Evolutionary conservation across 2,329 filamentous ascomycete species (phyloP).

Genomic region (Venturia pyrina): DNA sequence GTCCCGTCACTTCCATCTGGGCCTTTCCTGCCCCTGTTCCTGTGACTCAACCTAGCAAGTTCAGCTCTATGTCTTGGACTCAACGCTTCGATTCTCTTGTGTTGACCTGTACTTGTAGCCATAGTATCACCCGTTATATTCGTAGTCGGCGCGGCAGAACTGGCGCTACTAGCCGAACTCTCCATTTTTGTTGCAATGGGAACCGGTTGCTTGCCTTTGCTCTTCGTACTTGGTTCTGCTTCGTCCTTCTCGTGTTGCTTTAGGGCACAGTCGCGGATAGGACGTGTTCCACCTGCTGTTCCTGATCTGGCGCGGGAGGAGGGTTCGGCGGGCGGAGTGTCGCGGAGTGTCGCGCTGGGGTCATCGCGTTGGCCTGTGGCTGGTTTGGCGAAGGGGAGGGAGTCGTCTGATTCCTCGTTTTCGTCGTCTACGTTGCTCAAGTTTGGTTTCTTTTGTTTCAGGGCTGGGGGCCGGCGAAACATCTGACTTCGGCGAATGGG

Average conservation of each 20-base stretch:
- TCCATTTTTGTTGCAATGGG: slow-evolving; percentile 6
- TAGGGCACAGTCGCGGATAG: neutral
- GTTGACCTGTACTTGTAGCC: neutral
- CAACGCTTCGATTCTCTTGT: slow-evolving; percentile 21
- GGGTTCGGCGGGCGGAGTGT: neutral
- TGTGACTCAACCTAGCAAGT: slow-evolving; percentile 45
- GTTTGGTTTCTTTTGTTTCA: slow-evolving; percentile 18
- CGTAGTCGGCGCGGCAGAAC: slow-evolving; percentile 6
- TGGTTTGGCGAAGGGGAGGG: slow-evolving; percentile 33
- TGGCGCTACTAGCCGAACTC: slow-evolving; percentile 11
- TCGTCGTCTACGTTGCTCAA: slow-evolving; percentile 23
- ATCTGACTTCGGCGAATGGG: slow-evolving; percentile 33
- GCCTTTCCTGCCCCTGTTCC: slow-evolving; percentile 38
- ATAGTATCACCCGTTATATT: neutral
- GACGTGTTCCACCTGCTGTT: neutral
- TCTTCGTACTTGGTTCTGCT: neutral
- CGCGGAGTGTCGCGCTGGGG: slow-evolving; percentile 11
- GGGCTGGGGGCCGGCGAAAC: slow-evolving; percentile 32
- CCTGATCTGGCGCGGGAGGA: neutral
- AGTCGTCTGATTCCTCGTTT: slow-evolving; percentile 36
- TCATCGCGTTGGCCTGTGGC: slow-evolving; percentile 6
- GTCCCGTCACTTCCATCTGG: slow-evolving; percentile 61
- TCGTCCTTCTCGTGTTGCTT: neutral
- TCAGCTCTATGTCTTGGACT: slow-evolving; percentile 50
- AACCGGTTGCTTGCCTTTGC: slow-evolving; percentile 10